Conservation (phyloP, 768 basidiomycete species). For the Jaapia argillacea region DNA sequence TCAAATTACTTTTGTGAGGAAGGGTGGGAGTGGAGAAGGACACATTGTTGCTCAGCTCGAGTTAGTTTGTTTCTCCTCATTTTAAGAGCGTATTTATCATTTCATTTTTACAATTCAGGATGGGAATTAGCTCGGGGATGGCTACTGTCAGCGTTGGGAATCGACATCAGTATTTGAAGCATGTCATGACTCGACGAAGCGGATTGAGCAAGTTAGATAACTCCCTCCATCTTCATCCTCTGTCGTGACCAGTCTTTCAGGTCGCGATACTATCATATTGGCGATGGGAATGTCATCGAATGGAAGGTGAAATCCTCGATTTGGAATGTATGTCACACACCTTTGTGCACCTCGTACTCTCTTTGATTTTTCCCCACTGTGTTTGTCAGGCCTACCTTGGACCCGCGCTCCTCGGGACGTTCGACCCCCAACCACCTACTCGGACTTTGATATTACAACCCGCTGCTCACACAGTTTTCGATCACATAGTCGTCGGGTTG, state of each 20-base stretch:
- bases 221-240: no score
- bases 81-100: background rate
- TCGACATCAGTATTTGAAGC: constrained; percentile 5
- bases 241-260: no score
- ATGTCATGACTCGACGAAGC: constrained; percentile 10
- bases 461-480: constrained; percentile 10
- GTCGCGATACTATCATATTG: constrained; percentile 12
- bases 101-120: constrained; percentile 3
- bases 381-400: constrained; percentile 8
- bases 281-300: constrained; percentile 10
- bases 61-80: constrained; percentile 7
- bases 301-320: constrained; percentile 11
- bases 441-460: constrained; percentile 13
- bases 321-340: constrained; percentile 12
- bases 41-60: constrained; percentile 13
- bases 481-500: constrained; percentile 13
- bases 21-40: constrained; percentile 11
- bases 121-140: constrained; percentile 6
- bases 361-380: background rate
- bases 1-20: constrained; percentile 11
- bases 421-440: constrained; percentile 7
- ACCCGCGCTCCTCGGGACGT: constrained; percentile 9
- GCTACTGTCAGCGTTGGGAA: constrained; percentile 11
- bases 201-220: constrained; percentile 8
- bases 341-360: background rate